Conservation (phyloP, 257 asterid genomes). For the Solanum lycopersicoides region DNA sequence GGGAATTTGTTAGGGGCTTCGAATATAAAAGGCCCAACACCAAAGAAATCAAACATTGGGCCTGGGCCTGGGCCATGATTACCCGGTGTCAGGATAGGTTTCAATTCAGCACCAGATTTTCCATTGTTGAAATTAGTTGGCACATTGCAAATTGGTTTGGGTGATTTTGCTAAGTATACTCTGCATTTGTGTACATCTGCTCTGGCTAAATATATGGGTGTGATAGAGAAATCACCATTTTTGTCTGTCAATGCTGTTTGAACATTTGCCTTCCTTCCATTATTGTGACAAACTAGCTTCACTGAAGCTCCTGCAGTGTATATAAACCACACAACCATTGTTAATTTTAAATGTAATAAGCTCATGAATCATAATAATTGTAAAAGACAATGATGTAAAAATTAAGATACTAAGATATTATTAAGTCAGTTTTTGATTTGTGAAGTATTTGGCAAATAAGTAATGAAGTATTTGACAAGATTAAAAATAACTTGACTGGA, state of each 20-base stretch:
- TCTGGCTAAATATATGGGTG: slow-evolving; percentile 10
- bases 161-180: slow-evolving; percentile 21
- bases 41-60: slow-evolving; percentile 6
- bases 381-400: not conserved
- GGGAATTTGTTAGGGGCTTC: slow-evolving; percentile 18
- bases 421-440: too few species aligned
- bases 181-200: slow-evolving; percentile 19
- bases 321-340: not conserved
- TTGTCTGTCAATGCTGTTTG: slow-evolving; percentile 17
- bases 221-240: slow-evolving; percentile 30
- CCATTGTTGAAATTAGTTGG: slow-evolving; percentile 29
- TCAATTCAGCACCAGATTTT: slow-evolving; percentile 15
- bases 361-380: not conserved
- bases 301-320: not conserved
- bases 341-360: not conserved
- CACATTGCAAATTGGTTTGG: slow-evolving; percentile 9
- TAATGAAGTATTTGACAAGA: too few species aligned
- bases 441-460: too few species aligned
- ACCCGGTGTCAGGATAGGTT: not conserved
- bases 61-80: not conserved
- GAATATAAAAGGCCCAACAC: slow-evolving; percentile 38
- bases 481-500: too few species aligned
- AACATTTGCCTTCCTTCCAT: slow-evolving; percentile 1
- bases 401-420: not conserved
- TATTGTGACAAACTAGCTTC: slow-evolving; percentile 5